These are phyloP conservation scores for Trametes maxima DNA, from an alignment of 768 basidiomycete species.

Conservation along the genomic window DNA sequence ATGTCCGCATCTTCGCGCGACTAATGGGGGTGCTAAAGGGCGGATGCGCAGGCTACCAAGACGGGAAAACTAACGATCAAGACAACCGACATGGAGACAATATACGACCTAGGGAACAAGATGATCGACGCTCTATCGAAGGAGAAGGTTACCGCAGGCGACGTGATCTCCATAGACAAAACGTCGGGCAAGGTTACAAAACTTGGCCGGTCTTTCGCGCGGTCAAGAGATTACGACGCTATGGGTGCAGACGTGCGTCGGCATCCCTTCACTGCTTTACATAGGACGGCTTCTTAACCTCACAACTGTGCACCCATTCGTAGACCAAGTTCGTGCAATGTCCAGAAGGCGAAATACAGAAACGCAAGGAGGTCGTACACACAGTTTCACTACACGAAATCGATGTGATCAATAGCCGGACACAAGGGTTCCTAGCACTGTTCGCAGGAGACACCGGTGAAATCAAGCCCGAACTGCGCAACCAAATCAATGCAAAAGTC, in stretches of 20 bases:
- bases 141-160: constrained; percentile 94
- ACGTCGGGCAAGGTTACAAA: constrained; percentile 96
- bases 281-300: background rate
- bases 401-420: constrained; percentile 98
- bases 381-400: constrained; percentile 98
- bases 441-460: constrained; percentile 97
- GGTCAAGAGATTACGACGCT: constrained; percentile 97
- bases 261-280: background rate
- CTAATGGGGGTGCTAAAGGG: background rate
- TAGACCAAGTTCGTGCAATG: constrained; percentile 98
- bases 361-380: constrained; percentile 95
- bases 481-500: constrained; percentile 96
- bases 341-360: constrained; percentile 97
- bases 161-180: constrained; percentile 96
- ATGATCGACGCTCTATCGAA: constrained; percentile 98
- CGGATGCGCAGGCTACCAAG: constrained; percentile 81
- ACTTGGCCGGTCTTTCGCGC: constrained; percentile 94
- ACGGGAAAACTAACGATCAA: constrained; percentile 97
- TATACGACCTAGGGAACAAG: constrained; percentile 97
- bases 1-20: constrained; percentile 31
- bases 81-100: constrained; percentile 99
- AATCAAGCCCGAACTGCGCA: constrained; percentile 95
- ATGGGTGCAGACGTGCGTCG: constrained; percentile 91
- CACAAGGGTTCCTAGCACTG: constrained; percentile 96
- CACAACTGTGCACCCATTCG: background rate